A percentile compares a stretch with the other conserved stretches of the same genome.
Evolutionary conservation across 202 grass and related monocot genomes (phyloP).

Genomic region (Schoenoplectus tabernaemontani): DNA sequence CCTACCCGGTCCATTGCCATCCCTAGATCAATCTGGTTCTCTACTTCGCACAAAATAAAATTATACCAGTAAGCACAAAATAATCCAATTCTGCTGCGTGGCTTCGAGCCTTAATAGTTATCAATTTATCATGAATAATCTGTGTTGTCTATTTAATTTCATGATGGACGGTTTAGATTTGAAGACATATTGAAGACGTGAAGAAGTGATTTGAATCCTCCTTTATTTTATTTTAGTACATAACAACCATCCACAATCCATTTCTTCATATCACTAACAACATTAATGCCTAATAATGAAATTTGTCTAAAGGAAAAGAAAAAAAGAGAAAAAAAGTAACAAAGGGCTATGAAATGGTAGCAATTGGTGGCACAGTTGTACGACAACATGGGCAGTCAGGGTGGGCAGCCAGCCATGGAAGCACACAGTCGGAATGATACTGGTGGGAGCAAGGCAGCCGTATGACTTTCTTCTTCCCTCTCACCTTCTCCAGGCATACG

Average conservation of each 20-base stretch:
- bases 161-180: not conserved
- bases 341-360: not conserved
- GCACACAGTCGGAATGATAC: conserved; percentile 61
- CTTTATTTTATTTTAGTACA: not conserved
- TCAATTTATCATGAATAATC: too few species aligned
- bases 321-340: not conserved
- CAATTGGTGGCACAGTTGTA: conserved; percentile 30
- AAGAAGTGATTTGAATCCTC: not conserved
- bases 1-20: too few species aligned
- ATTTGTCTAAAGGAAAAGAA: not conserved
- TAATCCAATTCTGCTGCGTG: too few species aligned
- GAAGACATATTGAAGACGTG: not conserved
- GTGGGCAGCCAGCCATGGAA: conserved; percentile 53
- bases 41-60: too few species aligned
- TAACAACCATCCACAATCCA: too few species aligned
- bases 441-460: conserved; percentile 62
- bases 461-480: conserved; percentile 27
- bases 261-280: not conserved
- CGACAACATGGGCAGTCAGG: conserved; percentile 57
- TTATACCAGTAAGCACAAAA: too few species aligned
- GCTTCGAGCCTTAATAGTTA: too few species aligned
- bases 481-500: conserved; percentile 51
- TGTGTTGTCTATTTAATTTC: not conserved
- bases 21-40: too few species aligned
- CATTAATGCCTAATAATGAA: not conserved